These are phyloP conservation scores for Trichocladium uniseriatum DNA, from an alignment of 495 filamentous ascomycete genomes.

Conservation along the genomic window DNA sequence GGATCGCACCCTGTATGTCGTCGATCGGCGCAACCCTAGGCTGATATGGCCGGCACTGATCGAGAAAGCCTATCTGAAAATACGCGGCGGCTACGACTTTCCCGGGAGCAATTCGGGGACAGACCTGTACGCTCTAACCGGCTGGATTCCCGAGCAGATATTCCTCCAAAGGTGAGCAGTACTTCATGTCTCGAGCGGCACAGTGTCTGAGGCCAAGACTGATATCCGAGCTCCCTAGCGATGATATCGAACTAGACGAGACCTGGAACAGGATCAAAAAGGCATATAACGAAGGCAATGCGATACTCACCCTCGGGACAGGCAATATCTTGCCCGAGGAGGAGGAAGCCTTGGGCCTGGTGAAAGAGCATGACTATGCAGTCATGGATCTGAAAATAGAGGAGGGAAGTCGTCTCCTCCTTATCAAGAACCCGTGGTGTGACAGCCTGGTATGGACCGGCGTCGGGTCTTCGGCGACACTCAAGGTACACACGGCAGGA, in stretches of 20 bases:
- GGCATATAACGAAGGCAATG: constrained; percentile 68
- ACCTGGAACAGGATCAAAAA: constrained; percentile 72
- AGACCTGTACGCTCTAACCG: constrained; percentile 80
- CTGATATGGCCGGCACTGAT: constrained; percentile 87
- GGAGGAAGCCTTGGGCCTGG: constrained; percentile 71
- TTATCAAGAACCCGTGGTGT: constrained; percentile 96
- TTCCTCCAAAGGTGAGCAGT: constrained; percentile 60
- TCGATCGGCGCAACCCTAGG: constrained; percentile 68
- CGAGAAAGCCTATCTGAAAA: constrained; percentile 97
- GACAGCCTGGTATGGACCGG: constrained; percentile 61
- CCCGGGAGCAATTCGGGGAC: constrained; percentile 97
- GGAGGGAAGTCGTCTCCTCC: constrained; percentile 47
- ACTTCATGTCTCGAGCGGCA: background rate
- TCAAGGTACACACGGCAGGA: constrained; percentile 15
- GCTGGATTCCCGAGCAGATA: constrained; percentile 95
- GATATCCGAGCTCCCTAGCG: constrained; percentile 27
- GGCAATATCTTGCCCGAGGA: constrained; percentile 64
- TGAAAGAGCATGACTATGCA: constrained; percentile 88
- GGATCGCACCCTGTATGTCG: constrained; percentile 71
- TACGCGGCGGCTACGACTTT: constrained; percentile 93
- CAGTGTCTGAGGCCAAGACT: too few species aligned
- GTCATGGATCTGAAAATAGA: constrained; percentile 69
- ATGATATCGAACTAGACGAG: constrained; percentile 62
- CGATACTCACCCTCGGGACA: constrained; percentile 83
- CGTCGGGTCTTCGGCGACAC: constrained; percentile 22